phyloP scores from a whole-genome alignment of 805 yeast species.

The Naumovozyma baii region DNA sequence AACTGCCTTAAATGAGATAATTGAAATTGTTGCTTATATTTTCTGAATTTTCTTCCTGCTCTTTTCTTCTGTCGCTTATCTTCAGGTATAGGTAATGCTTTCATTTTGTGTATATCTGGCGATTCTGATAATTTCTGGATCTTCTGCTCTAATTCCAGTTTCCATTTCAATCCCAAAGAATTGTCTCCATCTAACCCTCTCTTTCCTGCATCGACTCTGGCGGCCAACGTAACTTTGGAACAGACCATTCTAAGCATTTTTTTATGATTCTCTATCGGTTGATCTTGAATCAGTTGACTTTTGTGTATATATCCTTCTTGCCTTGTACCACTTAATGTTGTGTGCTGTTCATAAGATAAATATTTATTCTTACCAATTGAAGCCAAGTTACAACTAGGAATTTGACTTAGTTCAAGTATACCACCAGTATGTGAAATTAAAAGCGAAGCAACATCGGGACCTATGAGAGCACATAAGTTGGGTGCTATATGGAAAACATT shows the following conservation, averaged over 20 bases:
- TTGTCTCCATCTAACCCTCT: constrained; percentile 34
- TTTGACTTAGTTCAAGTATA: constrained; percentile 47
- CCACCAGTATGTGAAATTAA: constrained; percentile 64
- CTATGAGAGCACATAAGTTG: constrained; percentile 62
- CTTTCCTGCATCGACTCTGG: constrained; percentile 62
- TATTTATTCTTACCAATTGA: constrained; percentile 50
- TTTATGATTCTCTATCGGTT: constrained; percentile 48
- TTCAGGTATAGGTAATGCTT: constrained; percentile 63
- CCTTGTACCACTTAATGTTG: constrained; percentile 36
- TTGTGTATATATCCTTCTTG: constrained; percentile 64
- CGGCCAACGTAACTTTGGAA: constrained; percentile 72
- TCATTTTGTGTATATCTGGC: constrained; percentile 60
- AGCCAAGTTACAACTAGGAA: constrained; percentile 79
- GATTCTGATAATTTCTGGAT: constrained; percentile 68
- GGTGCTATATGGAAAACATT: constrained; percentile 63
- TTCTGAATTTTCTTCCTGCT: constrained; percentile 75
- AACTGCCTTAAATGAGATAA: constrained; percentile 74
- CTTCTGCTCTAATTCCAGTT: constrained; percentile 48
- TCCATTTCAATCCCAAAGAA: constrained; percentile 47
- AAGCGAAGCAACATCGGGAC: constrained; percentile 64
- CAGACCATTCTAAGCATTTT: constrained; percentile 72
- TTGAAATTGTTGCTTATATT: constrained; percentile 70
- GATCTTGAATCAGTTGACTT: constrained; percentile 47
- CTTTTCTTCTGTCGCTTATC: constrained; percentile 73
- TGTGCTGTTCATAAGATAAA: constrained; percentile 28